Evolutionary conservation across 116 monocot species (phyloP).

Genomic region (Cymodocea nodosa): DNA sequence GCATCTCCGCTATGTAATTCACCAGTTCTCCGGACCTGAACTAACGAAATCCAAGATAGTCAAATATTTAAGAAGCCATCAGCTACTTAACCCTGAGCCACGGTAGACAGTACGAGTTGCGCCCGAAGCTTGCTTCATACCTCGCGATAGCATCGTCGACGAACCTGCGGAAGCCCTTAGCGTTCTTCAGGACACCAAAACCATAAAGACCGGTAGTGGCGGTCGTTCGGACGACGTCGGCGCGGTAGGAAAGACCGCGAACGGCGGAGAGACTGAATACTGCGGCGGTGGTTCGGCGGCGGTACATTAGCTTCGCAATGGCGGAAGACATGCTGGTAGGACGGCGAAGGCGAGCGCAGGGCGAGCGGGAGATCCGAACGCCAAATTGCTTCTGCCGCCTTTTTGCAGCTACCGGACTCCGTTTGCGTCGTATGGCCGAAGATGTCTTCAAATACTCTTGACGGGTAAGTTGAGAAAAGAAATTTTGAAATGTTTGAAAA

Average conservation of each 20-base stretch:
- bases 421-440: no score
- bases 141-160: constrained; percentile 70
- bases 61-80: neutral
- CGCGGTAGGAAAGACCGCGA: neutral
- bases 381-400: no score
- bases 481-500: no score
- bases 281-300: neutral
- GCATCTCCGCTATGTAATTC: constrained; percentile 29
- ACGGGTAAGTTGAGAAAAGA: no score
- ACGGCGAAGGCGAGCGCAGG: no score
- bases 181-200: constrained; percentile 33
- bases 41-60: neutral
- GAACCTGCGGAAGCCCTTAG: constrained; percentile 64
- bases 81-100: neutral
- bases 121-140: neutral
- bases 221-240: neutral
- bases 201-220: constrained; percentile 45
- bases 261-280: neutral
- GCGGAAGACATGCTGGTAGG: no score
- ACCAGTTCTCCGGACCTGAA: constrained; percentile 53
- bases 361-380: no score
- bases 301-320: neutral
- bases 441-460: no score
- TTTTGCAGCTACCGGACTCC: no score
- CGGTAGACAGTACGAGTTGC: neutral